Evolutionary conservation across 148 eudicot species (phyloP).

Genomic region (Pouteria glomerata): DNA sequence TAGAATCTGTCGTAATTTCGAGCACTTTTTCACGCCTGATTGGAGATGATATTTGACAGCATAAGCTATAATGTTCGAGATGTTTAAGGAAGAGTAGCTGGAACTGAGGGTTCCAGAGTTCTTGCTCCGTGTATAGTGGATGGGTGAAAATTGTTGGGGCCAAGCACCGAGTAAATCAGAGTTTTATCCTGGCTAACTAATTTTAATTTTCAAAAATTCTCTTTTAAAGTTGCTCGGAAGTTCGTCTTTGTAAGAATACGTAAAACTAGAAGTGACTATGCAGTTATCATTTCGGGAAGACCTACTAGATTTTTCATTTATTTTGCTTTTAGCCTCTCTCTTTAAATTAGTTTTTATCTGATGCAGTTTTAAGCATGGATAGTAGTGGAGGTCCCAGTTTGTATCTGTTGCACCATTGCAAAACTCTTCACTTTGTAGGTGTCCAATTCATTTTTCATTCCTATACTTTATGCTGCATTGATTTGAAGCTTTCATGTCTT

Average conservation of each 20-base stretch:
- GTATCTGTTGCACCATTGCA: constrained; percentile 83
- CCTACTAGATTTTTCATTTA: background rate
- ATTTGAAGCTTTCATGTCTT: constrained; percentile 15
- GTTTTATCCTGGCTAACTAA: background rate
- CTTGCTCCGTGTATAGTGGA: background rate
- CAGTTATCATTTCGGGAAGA: background rate
- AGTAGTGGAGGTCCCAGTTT: constrained; percentile 40
- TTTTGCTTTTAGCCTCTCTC: background rate
- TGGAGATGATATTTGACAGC: background rate
- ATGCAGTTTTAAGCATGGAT: constrained; percentile 59
- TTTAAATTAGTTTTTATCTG: constrained; percentile 1
- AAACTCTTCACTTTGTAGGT: constrained; percentile 89
- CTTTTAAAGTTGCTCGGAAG: background rate
- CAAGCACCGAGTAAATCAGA: background rate
- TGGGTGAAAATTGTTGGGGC: background rate
- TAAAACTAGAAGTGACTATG: background rate
- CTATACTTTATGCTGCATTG: constrained; percentile 16
- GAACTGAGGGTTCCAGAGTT: background rate
- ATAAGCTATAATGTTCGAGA: background rate
- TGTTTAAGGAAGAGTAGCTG: background rate
- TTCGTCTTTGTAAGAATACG: background rate
- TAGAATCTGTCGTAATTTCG: background rate
- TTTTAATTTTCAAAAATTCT: background rate
- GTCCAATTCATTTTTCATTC: constrained; percentile 7
- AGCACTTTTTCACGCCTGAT: background rate